Evolutionary conservation across 192 early-diverging fungal species (phyloP).

Genomic region (Backusella tarrabulga): DNA sequence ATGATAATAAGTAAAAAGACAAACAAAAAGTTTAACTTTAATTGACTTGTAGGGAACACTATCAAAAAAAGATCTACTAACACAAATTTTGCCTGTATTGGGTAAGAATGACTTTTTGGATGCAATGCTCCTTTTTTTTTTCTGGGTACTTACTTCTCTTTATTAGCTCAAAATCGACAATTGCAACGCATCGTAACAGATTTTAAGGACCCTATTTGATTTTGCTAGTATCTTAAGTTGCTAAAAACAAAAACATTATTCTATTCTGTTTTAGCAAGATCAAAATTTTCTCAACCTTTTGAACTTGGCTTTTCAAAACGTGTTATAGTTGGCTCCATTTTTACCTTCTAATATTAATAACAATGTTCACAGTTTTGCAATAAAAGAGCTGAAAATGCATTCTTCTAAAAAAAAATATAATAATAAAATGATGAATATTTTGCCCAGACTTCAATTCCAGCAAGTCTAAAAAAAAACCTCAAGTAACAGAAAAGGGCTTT

Average conservation of each 20-base stretch:
- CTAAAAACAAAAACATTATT: background rate
- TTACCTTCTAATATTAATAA: background rate
- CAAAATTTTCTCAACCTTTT: background rate
- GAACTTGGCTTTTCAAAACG: background rate
- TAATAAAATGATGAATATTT: background rate
- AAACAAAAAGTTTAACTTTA: conserved; percentile 1
- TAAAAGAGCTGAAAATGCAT: background rate
- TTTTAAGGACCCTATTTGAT: conserved; percentile 31
- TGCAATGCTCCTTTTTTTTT: background rate
- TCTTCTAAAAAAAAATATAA: background rate
- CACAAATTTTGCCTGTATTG: conserved; percentile 65
- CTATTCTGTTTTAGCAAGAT: background rate
- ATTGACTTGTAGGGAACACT: conserved; percentile 38
- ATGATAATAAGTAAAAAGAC: background rate
- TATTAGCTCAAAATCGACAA: conserved; percentile 54
- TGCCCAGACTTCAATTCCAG: background rate
- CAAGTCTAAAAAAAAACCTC: background rate
- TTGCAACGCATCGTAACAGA: conserved; percentile 62
- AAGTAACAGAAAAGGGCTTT: background rate
- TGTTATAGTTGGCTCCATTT: background rate
- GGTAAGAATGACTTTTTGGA: conserved; percentile 34
- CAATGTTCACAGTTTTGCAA: background rate
- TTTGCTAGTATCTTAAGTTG: background rate
- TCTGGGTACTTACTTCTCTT: background rate
- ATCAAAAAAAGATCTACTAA: conserved; percentile 65